These are phyloP conservation scores for Torrubiella hemipterigena DNA, from an alignment of 2,329 filamentous ascomycete species.

Conservation along the genomic window DNA sequence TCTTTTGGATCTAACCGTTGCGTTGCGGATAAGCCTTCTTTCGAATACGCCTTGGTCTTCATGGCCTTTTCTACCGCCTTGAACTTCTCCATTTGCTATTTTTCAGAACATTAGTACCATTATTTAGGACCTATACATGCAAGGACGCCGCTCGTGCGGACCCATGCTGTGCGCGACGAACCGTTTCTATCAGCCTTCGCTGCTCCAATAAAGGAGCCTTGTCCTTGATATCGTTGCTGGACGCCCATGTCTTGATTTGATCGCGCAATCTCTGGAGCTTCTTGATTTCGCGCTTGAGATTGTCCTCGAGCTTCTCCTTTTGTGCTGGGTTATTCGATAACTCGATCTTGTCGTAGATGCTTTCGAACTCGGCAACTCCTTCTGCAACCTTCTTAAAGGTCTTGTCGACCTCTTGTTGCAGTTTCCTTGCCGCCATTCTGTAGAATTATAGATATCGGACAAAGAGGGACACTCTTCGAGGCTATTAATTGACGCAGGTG, in stretches of 20 bases:
- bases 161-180: conserved; percentile 31
- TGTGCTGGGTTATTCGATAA: conserved; percentile 85
- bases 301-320: conserved; percentile 97
- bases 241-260: conserved; percentile 99
- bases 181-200: conserved; percentile 93
- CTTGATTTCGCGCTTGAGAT: conserved; percentile 98
- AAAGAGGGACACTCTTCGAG: too few relatives aligned
- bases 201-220: conserved; percentile 91
- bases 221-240: conserved; percentile 98
- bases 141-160: background rate
- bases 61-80: conserved; percentile 99
- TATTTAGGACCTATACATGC: too few relatives aligned
- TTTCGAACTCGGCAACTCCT: conserved; percentile 83
- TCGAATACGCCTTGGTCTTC: conserved; percentile 99
- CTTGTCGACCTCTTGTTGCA: conserved; percentile 97
- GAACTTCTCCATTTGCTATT: conserved; percentile 96
- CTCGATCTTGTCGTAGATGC: conserved; percentile 96
- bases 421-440: conserved; percentile 87
- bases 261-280: conserved; percentile 95
- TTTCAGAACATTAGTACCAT: conserved; percentile 7
- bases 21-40: conserved; percentile 86
- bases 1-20: conserved; percentile 96
- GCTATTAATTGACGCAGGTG: too few relatives aligned
- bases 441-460: too few relatives aligned
- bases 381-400: conserved; percentile 98